Percentiles rank a stretch among this genome's conserved stretches.
Evolutionary conservation across 495 filamentous ascomycete species (phyloP).

Genomic region (Podospora conica): DNA sequence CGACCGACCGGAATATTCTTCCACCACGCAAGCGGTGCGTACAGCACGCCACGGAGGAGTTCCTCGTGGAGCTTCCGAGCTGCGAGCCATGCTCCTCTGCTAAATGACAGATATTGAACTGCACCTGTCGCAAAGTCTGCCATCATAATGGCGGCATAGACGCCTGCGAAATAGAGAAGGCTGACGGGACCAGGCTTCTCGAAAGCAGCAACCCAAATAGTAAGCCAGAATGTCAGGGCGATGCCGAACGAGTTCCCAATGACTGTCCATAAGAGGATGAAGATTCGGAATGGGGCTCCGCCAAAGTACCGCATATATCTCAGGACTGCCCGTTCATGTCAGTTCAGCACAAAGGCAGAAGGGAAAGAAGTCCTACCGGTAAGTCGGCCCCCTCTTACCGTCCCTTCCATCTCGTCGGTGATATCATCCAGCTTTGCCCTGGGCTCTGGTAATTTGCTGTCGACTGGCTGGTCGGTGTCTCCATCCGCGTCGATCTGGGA

Average conservation of each 20-base stretch:
- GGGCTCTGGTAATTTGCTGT: constrained; percentile 3
- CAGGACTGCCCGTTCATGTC: constrained; percentile 18
- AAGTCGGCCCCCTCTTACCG: constrained; percentile 28
- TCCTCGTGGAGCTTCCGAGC: constrained; percentile 41
- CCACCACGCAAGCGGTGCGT: constrained; percentile 49
- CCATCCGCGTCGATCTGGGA: constrained; percentile 11
- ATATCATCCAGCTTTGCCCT: constrained; percentile 12
- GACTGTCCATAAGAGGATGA: constrained; percentile 26
- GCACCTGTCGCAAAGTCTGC: constrained; percentile 29
- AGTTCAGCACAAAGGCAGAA: neutral
- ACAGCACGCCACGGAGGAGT: constrained; percentile 40
- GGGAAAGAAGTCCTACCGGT: constrained; percentile 22
- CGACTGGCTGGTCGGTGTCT: constrained; percentile 10
- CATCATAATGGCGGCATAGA: constrained; percentile 31
- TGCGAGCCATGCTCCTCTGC: constrained; percentile 39
- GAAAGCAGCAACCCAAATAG: constrained; percentile 49
- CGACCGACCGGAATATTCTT: constrained; percentile 50
- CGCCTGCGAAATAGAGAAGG: constrained; percentile 33
- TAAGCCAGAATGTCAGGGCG: constrained; percentile 35
- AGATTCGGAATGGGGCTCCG: constrained; percentile 24
- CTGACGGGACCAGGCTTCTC: constrained; percentile 27
- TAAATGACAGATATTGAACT: constrained; percentile 30
- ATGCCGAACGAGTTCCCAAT: constrained; percentile 26
- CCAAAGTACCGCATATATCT: constrained; percentile 37
- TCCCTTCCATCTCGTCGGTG: constrained; percentile 20